Evolutionary conservation across 108 stramenopile species (phyloP), one percentile per base, ranked within the genome.

Genomic region (Seminavis robusta): DNA sequence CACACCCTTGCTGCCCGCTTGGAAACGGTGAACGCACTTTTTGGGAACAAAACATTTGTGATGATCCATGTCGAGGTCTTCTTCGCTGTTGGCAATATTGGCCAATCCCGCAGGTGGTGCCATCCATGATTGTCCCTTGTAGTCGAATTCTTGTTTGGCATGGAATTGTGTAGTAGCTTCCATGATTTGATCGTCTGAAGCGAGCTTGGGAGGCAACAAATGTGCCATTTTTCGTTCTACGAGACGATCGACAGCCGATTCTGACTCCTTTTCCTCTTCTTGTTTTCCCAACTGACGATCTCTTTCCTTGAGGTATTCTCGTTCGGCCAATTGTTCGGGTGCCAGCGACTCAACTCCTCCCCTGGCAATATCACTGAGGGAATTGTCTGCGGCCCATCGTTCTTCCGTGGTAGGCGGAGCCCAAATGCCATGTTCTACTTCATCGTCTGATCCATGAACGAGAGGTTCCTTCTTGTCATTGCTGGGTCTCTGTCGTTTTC

Each of bases 31-130:
- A 11, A 97, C 81, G 63, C 94, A 95, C 66, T 95, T 95, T 58
- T 96, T 97, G 13, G 99, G 98, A 3, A 97, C 74, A 67, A 81
- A 97, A 67, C 95, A 94, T 26, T 77, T 63, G 71, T 97, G 97
- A 61, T 92, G 89, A 31, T 90, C 88, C 64, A 81, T 64, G 17
- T 51, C 48, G 0, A 56, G 33, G 42, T 65, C 72, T 19, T 57
- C 62, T 8, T 54, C 58, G 2, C 33, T 26, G 1, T 47, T 33
- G 9, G 51, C 65, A 51, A 85, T 61, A 17, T 71, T 58, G 9
- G 70, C 74, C 32, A 87, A 44, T 0, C 92, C 97, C 3, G 80
- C 48, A 2, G 97, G 96, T 6, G 95, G 94, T 16, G 73, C 69
- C 48, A 84, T 84, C 99, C 99, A 99, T 25, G 84, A 83, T 36